Evolutionary conservation across 768 basidiomycete genomes (phyloP), one percentile per base, ranked within the genome.

Genomic region (Xanthoconium stramineum): DNA sequence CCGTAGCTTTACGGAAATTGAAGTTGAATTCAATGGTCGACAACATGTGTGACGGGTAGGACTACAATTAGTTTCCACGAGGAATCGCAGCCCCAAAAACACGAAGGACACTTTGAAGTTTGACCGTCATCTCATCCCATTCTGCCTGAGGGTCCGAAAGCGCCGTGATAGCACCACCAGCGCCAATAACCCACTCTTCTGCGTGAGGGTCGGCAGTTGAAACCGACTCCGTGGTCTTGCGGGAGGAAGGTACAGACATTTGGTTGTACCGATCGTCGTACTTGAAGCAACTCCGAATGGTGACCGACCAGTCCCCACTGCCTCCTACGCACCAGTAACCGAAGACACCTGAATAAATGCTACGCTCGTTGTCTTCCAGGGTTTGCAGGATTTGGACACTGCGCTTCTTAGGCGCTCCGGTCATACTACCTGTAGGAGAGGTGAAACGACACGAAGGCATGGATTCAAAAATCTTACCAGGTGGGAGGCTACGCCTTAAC

Each of bases 111-210:
- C 89, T 90, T 58, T 85, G 80, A 29, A 95, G 80, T 69, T 98
- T 98, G n/a, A 85, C 78, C 19, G 83, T 64, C 81, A 98, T 96
- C 69, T 98, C 95, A 8, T 96, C 94, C 94, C 94, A 97, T 69
- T 98, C 95, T 7, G 79, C 84, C 44, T 85, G 82, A 6, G 88
- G 79, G 57, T 94, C 84, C 6, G 94, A 95, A 38, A 98, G 78
- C 14, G 93, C 94, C 20, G 95, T 98, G 61, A 98, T 97, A 11
- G 94, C 95, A 36, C 95, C 95, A n/a, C 95, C 95, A 19, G 94
- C 93, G 19, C 94, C 95, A 33, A 96, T 77, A 2, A 77, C 74
- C 91, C 90, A 92, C 39, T 83, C 76, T 64, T 91, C 85, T 12
- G 30, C 46, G 17, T 50, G 40, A 35, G 60, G 35, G 2, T 55